Base-by-base conservation (phyloP, 73 alveolate species). In the Paramecium tetraurelia region DNA sequence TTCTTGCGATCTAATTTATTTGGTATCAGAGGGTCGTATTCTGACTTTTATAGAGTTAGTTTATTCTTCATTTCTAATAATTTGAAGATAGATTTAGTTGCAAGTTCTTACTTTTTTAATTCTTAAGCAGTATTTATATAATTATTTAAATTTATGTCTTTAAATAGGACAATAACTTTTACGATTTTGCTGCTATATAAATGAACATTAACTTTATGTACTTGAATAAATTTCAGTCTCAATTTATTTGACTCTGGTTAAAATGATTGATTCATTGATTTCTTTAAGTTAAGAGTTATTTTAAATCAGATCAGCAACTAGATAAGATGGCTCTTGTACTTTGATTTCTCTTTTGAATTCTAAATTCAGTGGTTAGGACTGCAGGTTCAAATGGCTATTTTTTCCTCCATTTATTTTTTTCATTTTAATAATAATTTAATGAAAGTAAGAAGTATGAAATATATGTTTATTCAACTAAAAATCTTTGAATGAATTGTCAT, bases 271-370 rank as follows among this genome's bases (percentile, higher is more conserved):
- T 59, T 59, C 83, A 59, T 59, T 59, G 3, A 59, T 59, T 20
- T 59, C 83, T n/a, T 63, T 63, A 12, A 63, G 83, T 27, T 27
- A 12, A 63, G 83, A 63, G 29, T 63, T 63, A 31, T 0, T 18
- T 63, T 63, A 63, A 31, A 63, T 63, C 8, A 63, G 48, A 63
- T 63, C 83, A 20, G 83, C 83, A 27, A 63, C 83, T 63, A 63
- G 27, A 27, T 31, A 14, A 63, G 6, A 35, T 5, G 3, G 24
- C 10, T 31, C 4, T 3, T 24, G 83, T 63, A 63, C 83, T 31
- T 63, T 63, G 83, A 63, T 63, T 63, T 63, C 83, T 63, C 29
- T 63, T 63, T 63, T 63, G 83, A 27, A 63, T 63, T 63, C 83
- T 63, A 35, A 63, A 63, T 63, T 63, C 40, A 11, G 27, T 63